Percentiles rank a stretch among this genome's conserved stretches.
Conservation (phyloP, 2,329 filamentous ascomycete species). For the Ceratocystis cacaofunesta region DNA sequence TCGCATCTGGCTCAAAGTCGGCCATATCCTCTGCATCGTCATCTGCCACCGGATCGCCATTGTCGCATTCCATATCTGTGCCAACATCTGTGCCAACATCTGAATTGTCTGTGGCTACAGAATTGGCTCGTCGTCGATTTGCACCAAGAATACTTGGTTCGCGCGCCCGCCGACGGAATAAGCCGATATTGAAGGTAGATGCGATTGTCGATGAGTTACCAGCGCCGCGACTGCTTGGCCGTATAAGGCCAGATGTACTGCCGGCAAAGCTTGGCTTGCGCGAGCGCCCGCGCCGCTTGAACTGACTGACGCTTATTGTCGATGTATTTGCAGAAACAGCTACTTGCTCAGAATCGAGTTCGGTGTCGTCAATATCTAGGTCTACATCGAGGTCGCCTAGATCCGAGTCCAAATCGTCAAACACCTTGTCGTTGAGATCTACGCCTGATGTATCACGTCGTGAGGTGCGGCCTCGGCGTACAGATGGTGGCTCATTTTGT, state of each 20-base stretch:
- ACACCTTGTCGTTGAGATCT: constrained; percentile 35
- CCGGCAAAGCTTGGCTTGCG: constrained; percentile 37
- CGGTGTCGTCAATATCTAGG: constrained; percentile 18
- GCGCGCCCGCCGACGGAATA: constrained; percentile 41
- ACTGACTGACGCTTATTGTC: constrained; percentile 32
- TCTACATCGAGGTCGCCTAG: constrained; percentile 31
- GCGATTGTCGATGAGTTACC: constrained; percentile 33
- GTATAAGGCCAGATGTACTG: constrained; percentile 36
- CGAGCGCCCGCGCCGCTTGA: constrained; percentile 31
- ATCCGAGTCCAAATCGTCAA: constrained; percentile 28
- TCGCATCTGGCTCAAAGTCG: constrained; percentile 48
- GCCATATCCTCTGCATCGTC: constrained; percentile 27
- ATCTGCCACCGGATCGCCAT: constrained; percentile 19
- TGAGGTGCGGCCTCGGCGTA: constrained; percentile 13
- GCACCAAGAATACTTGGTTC: constrained; percentile 49
- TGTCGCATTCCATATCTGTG: constrained; percentile 19
- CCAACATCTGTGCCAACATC: constrained; percentile 18
- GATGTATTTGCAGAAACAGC: constrained; percentile 31
- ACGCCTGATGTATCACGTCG: constrained; percentile 32
- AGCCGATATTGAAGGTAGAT: constrained; percentile 39
- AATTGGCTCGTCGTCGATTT: constrained; percentile 27
- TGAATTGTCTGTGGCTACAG: constrained; percentile 17
- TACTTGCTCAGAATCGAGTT: constrained; percentile 21
- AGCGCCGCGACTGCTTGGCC: constrained; percentile 36
- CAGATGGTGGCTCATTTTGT: not conserved